A percentile compares a stretch with the other conserved stretches of the same genome.
phyloP scores from a whole-genome alignment of 345 rosid genomes.

The Syzygium jambos region DNA sequence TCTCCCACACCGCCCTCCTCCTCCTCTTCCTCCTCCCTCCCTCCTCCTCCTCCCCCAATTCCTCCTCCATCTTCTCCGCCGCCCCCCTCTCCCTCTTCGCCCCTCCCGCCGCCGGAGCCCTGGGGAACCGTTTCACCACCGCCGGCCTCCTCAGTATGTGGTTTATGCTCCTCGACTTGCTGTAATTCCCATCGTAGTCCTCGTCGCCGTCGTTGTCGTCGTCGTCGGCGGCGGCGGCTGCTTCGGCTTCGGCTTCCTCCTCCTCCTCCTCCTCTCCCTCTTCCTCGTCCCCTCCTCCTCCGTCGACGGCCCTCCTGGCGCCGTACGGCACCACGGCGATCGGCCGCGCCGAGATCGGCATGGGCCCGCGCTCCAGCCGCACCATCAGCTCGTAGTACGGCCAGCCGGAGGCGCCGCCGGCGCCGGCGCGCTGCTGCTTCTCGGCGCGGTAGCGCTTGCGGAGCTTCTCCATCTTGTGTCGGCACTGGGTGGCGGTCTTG shows the following conservation, averaged over 20 bases:
- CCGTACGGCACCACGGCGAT: constrained; percentile 19
- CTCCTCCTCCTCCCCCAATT: background rate
- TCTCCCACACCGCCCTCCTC: constrained; percentile 17
- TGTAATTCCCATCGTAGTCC: constrained; percentile 19
- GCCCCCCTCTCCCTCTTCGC: background rate
- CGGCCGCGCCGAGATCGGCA: constrained; percentile 51
- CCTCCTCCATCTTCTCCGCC: constrained; percentile 6
- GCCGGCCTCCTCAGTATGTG: constrained; percentile 45
- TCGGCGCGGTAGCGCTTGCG: constrained; percentile 59
- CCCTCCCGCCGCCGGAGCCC: constrained; percentile 4
- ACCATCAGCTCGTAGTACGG: constrained; percentile 63
- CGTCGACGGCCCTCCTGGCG: background rate
- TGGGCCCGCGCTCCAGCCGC: constrained; percentile 54
- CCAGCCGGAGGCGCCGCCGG: constrained; percentile 30
- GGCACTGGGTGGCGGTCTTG: constrained; percentile 57
- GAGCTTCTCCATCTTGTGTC: constrained; percentile 88
- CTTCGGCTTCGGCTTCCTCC: background rate
- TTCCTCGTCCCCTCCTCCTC: constrained; percentile 1
- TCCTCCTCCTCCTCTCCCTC: constrained; percentile 15
- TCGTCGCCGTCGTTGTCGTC: constrained; percentile 22
- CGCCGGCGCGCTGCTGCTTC: constrained; percentile 15
- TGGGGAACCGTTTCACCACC: constrained; percentile 40
- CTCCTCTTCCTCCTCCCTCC: constrained; percentile 3
- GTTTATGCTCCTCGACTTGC: constrained; percentile 55
- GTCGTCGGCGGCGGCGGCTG: constrained; percentile 13